Conservation (phyloP, 2,329 filamentous ascomycete species). For the Alternaria gaisen region DNA sequence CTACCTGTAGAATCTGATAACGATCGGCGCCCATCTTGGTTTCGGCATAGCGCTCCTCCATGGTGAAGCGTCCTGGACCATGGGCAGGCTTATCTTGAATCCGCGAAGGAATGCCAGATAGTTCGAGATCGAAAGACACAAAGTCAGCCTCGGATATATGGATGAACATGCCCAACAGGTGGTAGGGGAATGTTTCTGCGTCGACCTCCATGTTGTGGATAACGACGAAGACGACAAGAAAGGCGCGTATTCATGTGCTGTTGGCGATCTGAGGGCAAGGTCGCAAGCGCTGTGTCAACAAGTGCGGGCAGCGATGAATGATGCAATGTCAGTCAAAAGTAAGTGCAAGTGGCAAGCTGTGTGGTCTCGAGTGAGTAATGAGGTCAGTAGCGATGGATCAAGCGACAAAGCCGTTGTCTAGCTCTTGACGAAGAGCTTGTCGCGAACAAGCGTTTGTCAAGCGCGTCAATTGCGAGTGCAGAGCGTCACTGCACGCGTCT, state of each 20-base stretch:
- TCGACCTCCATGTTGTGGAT: conserved; percentile 64
- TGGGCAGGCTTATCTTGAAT: conserved; percentile 50
- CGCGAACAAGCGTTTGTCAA: conserved; percentile 19
- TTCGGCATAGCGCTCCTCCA: conserved; percentile 70
- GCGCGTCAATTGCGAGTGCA: conserved; percentile 1
- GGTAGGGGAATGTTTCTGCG: conserved; percentile 57
- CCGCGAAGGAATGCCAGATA: conserved; percentile 66
- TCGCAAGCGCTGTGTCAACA: background rate
- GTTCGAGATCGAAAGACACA: conserved; percentile 71
- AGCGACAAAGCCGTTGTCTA: conserved; percentile 16
- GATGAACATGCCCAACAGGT: conserved; percentile 65
- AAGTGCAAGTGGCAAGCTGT: conserved; percentile 15
- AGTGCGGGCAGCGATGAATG: background rate
- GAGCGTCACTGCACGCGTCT: background rate
- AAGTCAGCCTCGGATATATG: conserved; percentile 68
- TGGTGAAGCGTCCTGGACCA: conserved; percentile 54
- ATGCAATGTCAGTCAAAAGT: conserved; percentile 2
- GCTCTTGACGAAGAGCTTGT: conserved; percentile 13
- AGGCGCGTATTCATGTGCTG: conserved; percentile 3
- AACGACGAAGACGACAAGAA: background rate
- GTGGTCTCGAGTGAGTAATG: conserved; percentile 18
- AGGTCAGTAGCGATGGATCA: conserved; percentile 26
- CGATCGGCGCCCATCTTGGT: conserved; percentile 67
- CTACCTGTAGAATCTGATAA: conserved; percentile 72
- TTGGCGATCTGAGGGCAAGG: background rate